phyloP scores from a whole-genome alignment of 2,329 filamentous ascomycete species.

The Grosmannia clavigera region DNA sequence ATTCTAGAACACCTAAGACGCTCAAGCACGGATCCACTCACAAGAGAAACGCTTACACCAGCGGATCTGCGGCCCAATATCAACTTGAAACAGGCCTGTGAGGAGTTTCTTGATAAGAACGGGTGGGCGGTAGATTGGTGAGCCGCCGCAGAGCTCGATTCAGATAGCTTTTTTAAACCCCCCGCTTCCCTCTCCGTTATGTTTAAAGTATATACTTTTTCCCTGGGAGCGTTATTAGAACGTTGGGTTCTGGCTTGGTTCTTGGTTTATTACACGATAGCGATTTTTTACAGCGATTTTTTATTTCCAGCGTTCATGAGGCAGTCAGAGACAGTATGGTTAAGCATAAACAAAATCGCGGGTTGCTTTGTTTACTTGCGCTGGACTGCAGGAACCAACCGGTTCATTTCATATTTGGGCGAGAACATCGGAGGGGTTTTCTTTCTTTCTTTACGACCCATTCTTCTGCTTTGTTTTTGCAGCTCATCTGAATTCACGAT shows the following conservation, averaged over 20 bases:
- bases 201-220: background rate
- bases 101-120: slow-evolving; percentile 74
- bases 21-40: slow-evolving; percentile 67
- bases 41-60: slow-evolving; percentile 57
- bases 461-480: background rate
- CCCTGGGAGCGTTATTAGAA: background rate
- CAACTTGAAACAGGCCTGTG: slow-evolving; percentile 52
- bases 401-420: too few relatives aligned
- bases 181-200: background rate
- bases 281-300: background rate
- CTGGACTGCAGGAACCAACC: background rate
- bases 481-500: too few relatives aligned
- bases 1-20: slow-evolving; percentile 77
- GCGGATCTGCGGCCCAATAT: slow-evolving; percentile 72
- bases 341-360: background rate
- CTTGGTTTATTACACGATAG: background rate
- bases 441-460: background rate
- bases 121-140: slow-evolving; percentile 92
- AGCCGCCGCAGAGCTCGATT: background rate
- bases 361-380: background rate
- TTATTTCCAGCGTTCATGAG: background rate
- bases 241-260: background rate
- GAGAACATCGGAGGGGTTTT: too few relatives aligned
- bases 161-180: background rate
- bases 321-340: background rate